phyloP scores from a whole-genome alignment of 2,329 filamentous ascomycete genomes.

The Seiridium unicorne region DNA sequence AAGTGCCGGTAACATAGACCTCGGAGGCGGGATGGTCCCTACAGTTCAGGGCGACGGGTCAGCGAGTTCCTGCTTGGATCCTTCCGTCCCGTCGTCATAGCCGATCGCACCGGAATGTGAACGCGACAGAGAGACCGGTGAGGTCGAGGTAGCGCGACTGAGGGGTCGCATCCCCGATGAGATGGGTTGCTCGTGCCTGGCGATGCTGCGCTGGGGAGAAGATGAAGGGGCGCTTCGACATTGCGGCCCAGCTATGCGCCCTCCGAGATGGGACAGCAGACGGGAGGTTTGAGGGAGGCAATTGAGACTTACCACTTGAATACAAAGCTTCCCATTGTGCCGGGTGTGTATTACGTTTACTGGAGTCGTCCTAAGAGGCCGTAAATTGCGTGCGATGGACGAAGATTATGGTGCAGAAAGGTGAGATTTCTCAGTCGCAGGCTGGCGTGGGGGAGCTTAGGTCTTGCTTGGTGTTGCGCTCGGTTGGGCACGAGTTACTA shows the following conservation, averaged over 20 bases:
- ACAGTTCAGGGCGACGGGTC: slow-evolving; percentile 20
- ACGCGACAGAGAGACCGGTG: no score
- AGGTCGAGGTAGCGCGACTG: no score
- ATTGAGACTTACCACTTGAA: slow-evolving; percentile 64
- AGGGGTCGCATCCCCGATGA: no score
- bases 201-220: neutral
- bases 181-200: neutral
- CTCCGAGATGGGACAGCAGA: neutral
- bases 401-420: slow-evolving; percentile 3
- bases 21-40: slow-evolving; percentile 84
- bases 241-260: neutral
- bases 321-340: slow-evolving; percentile 63
- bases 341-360: neutral
- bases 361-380: neutral
- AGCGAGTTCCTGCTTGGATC: neutral
- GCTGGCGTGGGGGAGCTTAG: slow-evolving; percentile 5
- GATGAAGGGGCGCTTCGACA: neutral
- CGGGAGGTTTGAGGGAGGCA: neutral
- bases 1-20: slow-evolving; percentile 93
- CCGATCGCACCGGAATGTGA: no score
- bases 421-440: neutral
- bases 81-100: neutral
- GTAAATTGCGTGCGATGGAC: neutral
- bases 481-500: neutral
- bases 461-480: slow-evolving; percentile 1